Percentiles rank a stretch among this genome's conserved stretches.
phyloP scores from a whole-genome alignment of 352 stramenopile genomes.

The Phytophthora ohioensis region DNA sequence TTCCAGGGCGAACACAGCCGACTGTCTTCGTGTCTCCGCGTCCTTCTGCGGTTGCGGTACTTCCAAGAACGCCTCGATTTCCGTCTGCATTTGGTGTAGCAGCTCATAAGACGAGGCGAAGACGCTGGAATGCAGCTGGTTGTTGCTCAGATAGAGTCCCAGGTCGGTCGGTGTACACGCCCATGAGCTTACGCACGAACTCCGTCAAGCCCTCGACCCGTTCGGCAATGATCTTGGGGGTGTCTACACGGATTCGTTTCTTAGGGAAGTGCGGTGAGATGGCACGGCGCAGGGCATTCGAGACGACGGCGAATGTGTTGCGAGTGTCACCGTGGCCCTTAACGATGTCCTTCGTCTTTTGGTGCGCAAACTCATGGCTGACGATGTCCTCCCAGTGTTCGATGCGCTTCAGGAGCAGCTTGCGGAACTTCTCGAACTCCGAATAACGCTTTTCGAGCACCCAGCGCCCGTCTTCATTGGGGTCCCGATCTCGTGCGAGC shows the following conservation, averaged over 20 bases:
- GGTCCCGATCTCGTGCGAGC: constrained; percentile 23
- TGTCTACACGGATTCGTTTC: constrained; percentile 59
- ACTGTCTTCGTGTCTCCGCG: constrained; percentile 42
- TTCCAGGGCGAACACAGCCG: constrained; percentile 53
- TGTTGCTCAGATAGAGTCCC: constrained; percentile 52
- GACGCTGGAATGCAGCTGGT: constrained; percentile 25
- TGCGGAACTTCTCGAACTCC: constrained; percentile 61
- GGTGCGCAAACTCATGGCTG: constrained; percentile 29
- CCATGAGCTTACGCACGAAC: constrained; percentile 59
- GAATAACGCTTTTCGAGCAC: constrained; percentile 68
- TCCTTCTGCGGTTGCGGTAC: constrained; percentile 56
- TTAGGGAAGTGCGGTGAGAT: constrained; percentile 56
- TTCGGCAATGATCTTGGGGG: constrained; percentile 50
- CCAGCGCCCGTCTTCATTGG: constrained; percentile 43
- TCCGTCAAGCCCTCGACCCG: constrained; percentile 47
- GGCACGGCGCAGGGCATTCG: constrained; percentile 53
- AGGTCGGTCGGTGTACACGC: constrained; percentile 61
- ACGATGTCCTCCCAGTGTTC: constrained; percentile 45
- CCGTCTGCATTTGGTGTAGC: constrained; percentile 36
- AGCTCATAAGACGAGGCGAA: constrained; percentile 27
- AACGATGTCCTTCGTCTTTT: constrained; percentile 5
- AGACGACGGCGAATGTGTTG: constrained; percentile 51
- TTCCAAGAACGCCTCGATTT: constrained; percentile 55
- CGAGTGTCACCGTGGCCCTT: constrained; percentile 26
- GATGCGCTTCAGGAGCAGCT: constrained; percentile 46